A percentile compares a stretch with the other conserved stretches of the same genome.
phyloP scores from a whole-genome alignment of 441 rosid genomes.

The Viola pubescens region DNA sequence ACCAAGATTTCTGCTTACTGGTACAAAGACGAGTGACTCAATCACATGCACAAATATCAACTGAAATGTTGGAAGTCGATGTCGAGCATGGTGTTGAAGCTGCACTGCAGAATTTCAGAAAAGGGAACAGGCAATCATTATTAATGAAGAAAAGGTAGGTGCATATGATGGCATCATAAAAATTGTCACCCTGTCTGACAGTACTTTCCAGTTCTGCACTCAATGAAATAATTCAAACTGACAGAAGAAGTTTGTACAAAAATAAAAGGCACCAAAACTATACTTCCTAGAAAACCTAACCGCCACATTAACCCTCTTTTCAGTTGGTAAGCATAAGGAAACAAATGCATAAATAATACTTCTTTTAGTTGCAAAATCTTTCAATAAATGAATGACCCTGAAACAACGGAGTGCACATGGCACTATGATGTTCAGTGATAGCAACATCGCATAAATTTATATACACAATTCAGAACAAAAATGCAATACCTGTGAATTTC shows the following conservation, averaged over 20 bases:
- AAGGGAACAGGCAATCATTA: constrained; percentile 28
- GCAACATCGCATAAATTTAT: constrained; percentile 6
- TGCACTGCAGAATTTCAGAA: constrained; percentile 69
- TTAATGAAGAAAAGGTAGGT: background rate
- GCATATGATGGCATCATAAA: no score
- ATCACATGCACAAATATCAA: constrained; percentile 94
- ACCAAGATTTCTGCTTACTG: constrained; percentile 41
- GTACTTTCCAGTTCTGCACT: no score
- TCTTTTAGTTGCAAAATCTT: background rate
- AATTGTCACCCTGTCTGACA: no score
- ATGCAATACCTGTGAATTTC: constrained; percentile 73
- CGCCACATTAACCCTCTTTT: constrained; percentile 1
- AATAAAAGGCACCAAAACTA: background rate
- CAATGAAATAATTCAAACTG: no score
- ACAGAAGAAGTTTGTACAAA: no score
- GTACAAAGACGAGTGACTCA: constrained; percentile 96
- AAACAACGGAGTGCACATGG: background rate
- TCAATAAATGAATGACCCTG: background rate
- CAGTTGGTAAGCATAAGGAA: no score
- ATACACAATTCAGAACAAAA: constrained; percentile 8
- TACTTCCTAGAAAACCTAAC: constrained; percentile 11
- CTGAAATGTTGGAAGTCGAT: constrained; percentile 92
- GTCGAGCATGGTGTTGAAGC: constrained; percentile 99
- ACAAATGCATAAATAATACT: constrained; percentile 6
- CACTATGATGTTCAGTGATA: background rate